Conservation (phyloP, 2,329 filamentous ascomycete species). For the Cordyceps javanica region DNA sequence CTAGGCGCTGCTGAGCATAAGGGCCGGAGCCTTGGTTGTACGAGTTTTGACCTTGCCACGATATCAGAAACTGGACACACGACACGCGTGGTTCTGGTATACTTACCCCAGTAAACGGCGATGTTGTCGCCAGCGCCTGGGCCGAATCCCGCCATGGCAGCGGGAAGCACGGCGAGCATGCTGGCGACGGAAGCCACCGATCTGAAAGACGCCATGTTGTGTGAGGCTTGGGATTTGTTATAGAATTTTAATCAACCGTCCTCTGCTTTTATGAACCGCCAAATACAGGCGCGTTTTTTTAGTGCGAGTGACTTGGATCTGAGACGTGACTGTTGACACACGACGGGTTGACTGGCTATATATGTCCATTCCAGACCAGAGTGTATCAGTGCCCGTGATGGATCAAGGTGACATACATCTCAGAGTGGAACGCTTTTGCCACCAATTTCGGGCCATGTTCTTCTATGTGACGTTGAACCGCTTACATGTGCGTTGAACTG, state of each 20-base stretch:
- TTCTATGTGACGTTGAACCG: constrained; percentile 10
- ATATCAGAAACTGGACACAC: background rate
- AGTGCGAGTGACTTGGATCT: background rate
- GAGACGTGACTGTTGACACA: background rate
- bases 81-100: too few species aligned
- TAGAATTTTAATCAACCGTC: too few species aligned
- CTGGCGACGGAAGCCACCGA: constrained; percentile 16
- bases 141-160: constrained; percentile 37
- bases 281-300: background rate
- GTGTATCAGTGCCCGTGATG: background rate
- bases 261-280: background rate
- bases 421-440: background rate
- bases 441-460: background rate
- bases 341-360: background rate
- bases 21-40: constrained; percentile 37
- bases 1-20: constrained; percentile 47
- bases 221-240: background rate
- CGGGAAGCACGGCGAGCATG: constrained; percentile 22
- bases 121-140: constrained; percentile 45
- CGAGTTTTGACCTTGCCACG: constrained; percentile 51
- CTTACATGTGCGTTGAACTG: background rate
- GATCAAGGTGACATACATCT: background rate
- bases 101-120: constrained; percentile 60
- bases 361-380: background rate
- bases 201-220: constrained; percentile 3